Base-by-base conservation (phyloP, 2,329 filamentous ascomycete genomes). In the Dryadomyces quercus-mongolicae region DNA sequence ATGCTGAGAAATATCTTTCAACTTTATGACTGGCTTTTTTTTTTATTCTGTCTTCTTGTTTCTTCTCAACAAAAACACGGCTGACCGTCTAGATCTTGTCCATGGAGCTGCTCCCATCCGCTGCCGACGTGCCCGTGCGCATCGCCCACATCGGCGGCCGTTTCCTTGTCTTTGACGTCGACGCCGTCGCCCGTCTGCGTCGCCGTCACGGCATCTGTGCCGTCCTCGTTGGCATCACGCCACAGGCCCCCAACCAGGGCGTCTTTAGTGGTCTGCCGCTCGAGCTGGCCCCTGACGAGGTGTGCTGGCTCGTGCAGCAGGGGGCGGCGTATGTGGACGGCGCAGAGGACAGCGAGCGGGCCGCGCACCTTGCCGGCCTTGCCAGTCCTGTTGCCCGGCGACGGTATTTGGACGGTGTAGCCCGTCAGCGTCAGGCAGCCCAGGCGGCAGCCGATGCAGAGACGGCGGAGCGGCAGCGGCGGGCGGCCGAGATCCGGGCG, bases 171-270 rank as follows among this genome's bases (percentile, higher is more conserved):
- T 97, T 96, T 74, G 89, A 95, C 66, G 81, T 89, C 62, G 81
- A 90, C 65, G 82, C 84, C 59, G 85, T 90, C 57, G 83, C 86
- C 62, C 79, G 85, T 66, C 75, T 95, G 58, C 86, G 93, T 60
- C 82, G 87, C 58, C 75, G 82, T 62, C 80, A 95, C 71, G 84
- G 88, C 66, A 89, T 95, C 62, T 91, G 86, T 64, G 90, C 90
- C 59, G 85, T 93, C 36, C 76, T 95, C 54, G 84, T 88, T 56
- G 93, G 93, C 55, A 91, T 88, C 8, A 82, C 95, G 34, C 92
- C 93, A 2, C 91, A 97, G 69, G 85, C 89, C 55, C 90, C 91
- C 6, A 92, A 94, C 62, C 93, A 98, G 70, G 97, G 95, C 70
- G 80, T 95, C 55, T 97, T 97, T 66, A 79, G 92, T 56, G 88